Evolutionary conservation across 225 moss, liverwort and hornwort species (phyloP), one percentile per base, ranked within the genome.

Genomic region (Sphagnum tenellum): DNA sequence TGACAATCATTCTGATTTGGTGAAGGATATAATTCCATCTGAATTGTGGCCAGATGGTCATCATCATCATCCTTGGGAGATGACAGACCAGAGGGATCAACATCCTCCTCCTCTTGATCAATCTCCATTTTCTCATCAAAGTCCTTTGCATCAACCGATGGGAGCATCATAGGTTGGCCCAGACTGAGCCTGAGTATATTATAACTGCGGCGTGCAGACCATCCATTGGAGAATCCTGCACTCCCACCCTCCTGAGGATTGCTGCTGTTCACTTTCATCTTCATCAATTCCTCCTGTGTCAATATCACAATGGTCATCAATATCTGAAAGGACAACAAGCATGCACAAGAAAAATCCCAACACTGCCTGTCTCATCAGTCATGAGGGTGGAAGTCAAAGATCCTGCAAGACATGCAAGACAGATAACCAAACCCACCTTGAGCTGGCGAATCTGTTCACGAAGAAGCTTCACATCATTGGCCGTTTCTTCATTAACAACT

Each of bases 371-470:
- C 7, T 52, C 9, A 9, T 52, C 52, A 52, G 52, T 60, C 59
- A 45, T 60, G 45, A 6, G 12, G 60, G 44, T 61, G 60, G 44
- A 11, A 9, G 14, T 14, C 60, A 44, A 3, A 13, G 46, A 61
- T 47, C 9, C 3, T 47, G 29, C 29, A 29, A 29, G 60, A 61
- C 44, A 8, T 61, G 13, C 8, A 12, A 55, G 51, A 53, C 2
- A 44, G 11, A 66, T 3, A 2, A 6, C 3, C 2, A 8, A 14
- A 53, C 73, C 47, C 59, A 87, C 92, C 88, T 93, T 89, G 0
- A 93, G 86, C 66, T 88, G 89, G 51, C 89, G 89, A 4, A 93
- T 93, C 72, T 93, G 93, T 63, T 93, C 84, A 47, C 89, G 87
- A 55, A 93, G 67, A 64, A 93, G 88, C 57, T 88, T 89, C 2